A percentile compares a stretch with the other conserved stretches of the same genome.
Evolutionary conservation across 2,329 filamentous ascomycete genomes (phyloP).

Genomic region (Spiromastix sp.): DNA sequence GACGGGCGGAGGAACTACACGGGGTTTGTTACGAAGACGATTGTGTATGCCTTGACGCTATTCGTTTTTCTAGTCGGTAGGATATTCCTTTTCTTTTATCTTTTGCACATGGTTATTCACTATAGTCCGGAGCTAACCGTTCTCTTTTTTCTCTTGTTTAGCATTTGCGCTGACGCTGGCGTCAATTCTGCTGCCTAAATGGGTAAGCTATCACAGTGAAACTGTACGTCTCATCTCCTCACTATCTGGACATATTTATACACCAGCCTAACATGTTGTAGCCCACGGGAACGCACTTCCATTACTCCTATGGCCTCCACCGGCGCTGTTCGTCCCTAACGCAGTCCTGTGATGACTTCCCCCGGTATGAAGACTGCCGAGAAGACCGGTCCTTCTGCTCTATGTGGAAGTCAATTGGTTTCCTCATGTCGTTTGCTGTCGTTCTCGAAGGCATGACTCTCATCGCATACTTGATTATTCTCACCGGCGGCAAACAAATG

Average conservation of each 20-base stretch:
- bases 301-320: slow-evolving; percentile 68
- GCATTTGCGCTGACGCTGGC: slow-evolving; percentile 36
- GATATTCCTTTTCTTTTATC: no score
- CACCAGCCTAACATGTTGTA: slow-evolving; percentile 7
- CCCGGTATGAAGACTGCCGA: slow-evolving; percentile 55
- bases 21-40: slow-evolving; percentile 38
- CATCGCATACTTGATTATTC: slow-evolving; percentile 67
- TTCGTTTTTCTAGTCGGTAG: slow-evolving; percentile 35
- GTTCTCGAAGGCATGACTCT: slow-evolving; percentile 72
- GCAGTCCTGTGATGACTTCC: slow-evolving; percentile 48
- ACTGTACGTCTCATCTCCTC: slow-evolving; percentile 22
- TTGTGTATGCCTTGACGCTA: slow-evolving; percentile 36
- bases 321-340: slow-evolving; percentile 64
- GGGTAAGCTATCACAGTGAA: slow-evolving; percentile 38
- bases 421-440: slow-evolving; percentile 73
- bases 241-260: neutral
- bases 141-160: slow-evolving; percentile 11
- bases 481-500: slow-evolving; percentile 68
- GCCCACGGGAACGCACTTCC: slow-evolving; percentile 35
- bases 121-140: neutral
- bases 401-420: slow-evolving; percentile 82
- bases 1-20: slow-evolving; percentile 36
- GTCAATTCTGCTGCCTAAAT: slow-evolving; percentile 37
- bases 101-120: neutral
- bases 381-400: slow-evolving; percentile 69